A percentile compares a stretch with the other conserved stretches of the same genome.
Evolutionary conservation across 2,329 filamentous ascomycete species (phyloP).

Genomic region (Endothia cerciana): DNA sequence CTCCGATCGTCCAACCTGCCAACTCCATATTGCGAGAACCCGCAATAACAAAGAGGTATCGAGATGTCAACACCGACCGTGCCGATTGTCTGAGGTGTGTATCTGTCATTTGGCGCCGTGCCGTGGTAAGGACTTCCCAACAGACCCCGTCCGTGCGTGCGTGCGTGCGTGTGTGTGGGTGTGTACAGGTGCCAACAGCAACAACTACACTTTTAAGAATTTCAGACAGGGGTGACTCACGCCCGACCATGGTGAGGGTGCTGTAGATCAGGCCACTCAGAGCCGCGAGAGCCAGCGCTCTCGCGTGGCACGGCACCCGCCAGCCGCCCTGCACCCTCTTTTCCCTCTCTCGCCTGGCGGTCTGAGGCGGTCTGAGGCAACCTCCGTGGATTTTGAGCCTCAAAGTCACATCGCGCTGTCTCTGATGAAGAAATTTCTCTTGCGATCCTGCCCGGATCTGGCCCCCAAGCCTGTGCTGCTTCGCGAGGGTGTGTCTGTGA

Average conservation of each 20-base stretch:
- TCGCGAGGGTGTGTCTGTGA: background rate
- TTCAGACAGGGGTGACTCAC: constrained; percentile 3
- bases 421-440: constrained; percentile 7
- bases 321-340: constrained; percentile 9
- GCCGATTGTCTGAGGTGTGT: constrained; percentile 14
- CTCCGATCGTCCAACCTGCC: background rate
- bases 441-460: no score
- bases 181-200: constrained; percentile 11
- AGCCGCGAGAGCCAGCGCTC: constrained; percentile 3
- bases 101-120: constrained; percentile 7
- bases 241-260: constrained; percentile 16
- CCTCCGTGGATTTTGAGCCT: constrained; percentile 21
- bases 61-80: constrained; percentile 4
- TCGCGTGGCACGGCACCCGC: constrained; percentile 26
- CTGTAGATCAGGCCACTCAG: constrained; percentile 24
- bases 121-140: background rate
- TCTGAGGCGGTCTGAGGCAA: constrained; percentile 2
- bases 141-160: background rate
- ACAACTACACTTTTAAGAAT: background rate
- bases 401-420: constrained; percentile 20
- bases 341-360: background rate
- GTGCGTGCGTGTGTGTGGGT: background rate
- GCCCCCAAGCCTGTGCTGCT: background rate
- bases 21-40: background rate
- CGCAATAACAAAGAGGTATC: background rate